Percentiles rank a stretch among this genome's conserved stretches.
Evolutionary conservation across 768 basidiomycete species (phyloP).

Genomic region (Phaeolepiota aurea): DNA sequence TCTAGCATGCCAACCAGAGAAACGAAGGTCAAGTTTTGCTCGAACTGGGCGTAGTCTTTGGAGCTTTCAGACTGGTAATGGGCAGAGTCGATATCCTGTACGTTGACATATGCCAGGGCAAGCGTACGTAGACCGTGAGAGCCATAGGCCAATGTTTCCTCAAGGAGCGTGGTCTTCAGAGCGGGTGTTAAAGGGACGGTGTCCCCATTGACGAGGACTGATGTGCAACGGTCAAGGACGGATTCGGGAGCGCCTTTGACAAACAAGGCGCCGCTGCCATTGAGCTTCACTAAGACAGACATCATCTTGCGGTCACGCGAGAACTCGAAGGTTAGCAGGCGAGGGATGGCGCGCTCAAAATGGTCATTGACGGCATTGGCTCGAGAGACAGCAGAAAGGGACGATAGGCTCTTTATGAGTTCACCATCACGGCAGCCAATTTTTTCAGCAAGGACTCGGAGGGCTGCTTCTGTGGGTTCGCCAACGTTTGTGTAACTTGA

Average conservation of each 20-base stretch:
- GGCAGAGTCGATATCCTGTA: conserved; percentile 63
- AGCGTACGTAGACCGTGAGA: conserved; percentile 81
- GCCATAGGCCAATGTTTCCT: conserved; percentile 67
- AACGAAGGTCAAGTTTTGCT: conserved; percentile 88
- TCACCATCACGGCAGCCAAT: conserved; percentile 66
- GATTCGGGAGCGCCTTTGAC: conserved; percentile 97
- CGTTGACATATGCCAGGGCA: conserved; percentile 82
- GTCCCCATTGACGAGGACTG: conserved; percentile 57
- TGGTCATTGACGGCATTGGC: conserved; percentile 81
- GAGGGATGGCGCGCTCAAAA: conserved; percentile 66
- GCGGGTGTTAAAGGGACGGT: conserved; percentile 56
- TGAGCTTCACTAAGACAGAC: conserved; percentile 83
- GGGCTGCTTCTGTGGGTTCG: conserved; percentile 95
- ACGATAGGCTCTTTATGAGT: conserved; percentile 45
- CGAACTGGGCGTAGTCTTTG: conserved; percentile 83
- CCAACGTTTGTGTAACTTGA: conserved; percentile 75
- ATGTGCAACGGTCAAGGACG: conserved; percentile 82
- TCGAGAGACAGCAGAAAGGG: conserved; percentile 50
- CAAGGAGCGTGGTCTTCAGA: conserved; percentile 52
- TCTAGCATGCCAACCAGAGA: conserved; percentile 97
- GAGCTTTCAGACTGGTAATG: conserved; percentile 79
- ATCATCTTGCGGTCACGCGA: conserved; percentile 98
- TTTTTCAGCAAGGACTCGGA: conserved; percentile 94
- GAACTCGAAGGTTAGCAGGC: conserved; percentile 94
- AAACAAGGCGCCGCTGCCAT: conserved; percentile 68